Conservation (phyloP, 495 filamentous ascomycete species). For the Daldinia loculata region DNA sequence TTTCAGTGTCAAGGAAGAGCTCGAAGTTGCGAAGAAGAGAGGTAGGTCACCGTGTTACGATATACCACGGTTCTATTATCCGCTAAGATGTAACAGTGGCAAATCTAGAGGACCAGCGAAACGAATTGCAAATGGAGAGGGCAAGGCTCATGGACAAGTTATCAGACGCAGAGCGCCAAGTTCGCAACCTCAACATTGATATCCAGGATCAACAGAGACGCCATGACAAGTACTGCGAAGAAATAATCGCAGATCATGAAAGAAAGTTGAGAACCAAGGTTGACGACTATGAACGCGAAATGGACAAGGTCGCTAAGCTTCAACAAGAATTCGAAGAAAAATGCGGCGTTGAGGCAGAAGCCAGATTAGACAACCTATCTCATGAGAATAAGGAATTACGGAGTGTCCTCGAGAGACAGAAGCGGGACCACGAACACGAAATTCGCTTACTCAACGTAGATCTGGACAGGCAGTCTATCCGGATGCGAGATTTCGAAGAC, state of each 20-base stretch:
- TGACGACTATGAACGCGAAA: conserved; percentile 52
- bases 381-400: conserved; percentile 45
- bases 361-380: conserved; percentile 42
- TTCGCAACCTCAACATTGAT: conserved; percentile 51
- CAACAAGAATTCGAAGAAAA: conserved; percentile 45
- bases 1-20: conserved; percentile 70
- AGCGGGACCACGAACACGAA: conserved; percentile 45
- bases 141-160: conserved; percentile 65
- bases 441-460: conserved; percentile 34
- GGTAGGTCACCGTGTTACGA: conserved; percentile 62
- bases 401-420: conserved; percentile 39
- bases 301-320: conserved; percentile 40
- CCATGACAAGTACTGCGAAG: conserved; percentile 34
- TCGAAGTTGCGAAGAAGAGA: conserved; percentile 74
- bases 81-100: conserved; percentile 58
- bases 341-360: conserved; percentile 43
- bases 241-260: conserved; percentile 42
- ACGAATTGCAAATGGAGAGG: conserved; percentile 66
- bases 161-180: conserved; percentile 60
- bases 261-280: conserved; percentile 39
- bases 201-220: conserved; percentile 50
- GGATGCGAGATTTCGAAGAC: conserved; percentile 35
- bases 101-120: conserved; percentile 70
- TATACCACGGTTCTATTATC: not conserved
- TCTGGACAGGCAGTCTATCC: conserved; percentile 30